Percentiles rank a stretch among this genome's conserved stretches.
These are phyloP conservation scores for Malassezia japonica DNA, from an alignment of 1,284 basidiomycete genomes.

Conservation along the genomic window DNA sequence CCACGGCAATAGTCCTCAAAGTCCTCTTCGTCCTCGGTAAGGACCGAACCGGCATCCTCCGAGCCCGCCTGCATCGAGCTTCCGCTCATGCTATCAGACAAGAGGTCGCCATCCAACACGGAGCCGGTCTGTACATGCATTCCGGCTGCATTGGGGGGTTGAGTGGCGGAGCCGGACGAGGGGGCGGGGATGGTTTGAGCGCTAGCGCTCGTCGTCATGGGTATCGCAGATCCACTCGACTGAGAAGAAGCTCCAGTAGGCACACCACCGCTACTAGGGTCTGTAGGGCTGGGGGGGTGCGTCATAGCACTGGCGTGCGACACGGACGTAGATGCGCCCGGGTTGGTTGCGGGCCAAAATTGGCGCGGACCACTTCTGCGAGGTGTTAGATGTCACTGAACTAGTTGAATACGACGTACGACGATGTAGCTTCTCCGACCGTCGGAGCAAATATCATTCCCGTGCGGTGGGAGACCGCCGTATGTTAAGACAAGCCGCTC, in stretches of 20 bases:
- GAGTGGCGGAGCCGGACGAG: not conserved
- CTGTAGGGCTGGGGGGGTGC: not conserved
- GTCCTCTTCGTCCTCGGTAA: constrained; percentile 51
- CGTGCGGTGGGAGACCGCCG: no score
- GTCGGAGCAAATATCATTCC: not conserved
- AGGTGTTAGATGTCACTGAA: no score
- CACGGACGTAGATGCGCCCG: constrained; percentile 9
- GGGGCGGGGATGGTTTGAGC: not conserved
- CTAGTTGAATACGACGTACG: no score
- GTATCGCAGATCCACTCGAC: no score
- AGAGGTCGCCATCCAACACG: constrained; percentile 7
- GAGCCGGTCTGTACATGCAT: not conserved
- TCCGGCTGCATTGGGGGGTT: not conserved
- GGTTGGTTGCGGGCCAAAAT: constrained; percentile 13
- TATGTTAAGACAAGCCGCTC: no score
- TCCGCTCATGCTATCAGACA: not conserved
- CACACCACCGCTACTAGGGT: no score
- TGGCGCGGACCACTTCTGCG: constrained; percentile 6
- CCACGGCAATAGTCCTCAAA: constrained; percentile 53
- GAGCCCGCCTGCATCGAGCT: not conserved
- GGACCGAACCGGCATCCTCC: constrained; percentile 27
- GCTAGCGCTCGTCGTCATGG: not conserved
- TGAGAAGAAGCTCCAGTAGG: no score
- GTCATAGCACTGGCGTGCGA: constrained; percentile 8
- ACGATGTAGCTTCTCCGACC: not conserved